Evolutionary conservation across 164 flowering plant species (phyloP).

Genomic region (Stephania cephalantha): DNA sequence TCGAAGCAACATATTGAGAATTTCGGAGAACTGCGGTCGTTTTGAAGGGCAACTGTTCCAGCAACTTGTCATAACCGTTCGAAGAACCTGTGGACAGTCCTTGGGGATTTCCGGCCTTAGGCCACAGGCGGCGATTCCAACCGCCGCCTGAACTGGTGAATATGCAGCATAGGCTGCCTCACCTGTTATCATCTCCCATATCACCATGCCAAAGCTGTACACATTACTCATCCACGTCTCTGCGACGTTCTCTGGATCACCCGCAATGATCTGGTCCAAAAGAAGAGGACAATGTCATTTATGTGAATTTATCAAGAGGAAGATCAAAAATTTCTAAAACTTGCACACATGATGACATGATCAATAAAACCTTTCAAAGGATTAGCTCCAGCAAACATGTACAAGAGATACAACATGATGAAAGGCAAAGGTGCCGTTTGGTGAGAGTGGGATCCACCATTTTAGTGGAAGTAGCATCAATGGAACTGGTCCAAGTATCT

Average conservation of each 20-base stretch:
- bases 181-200: slow-evolving; percentile 95
- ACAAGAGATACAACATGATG: not conserved
- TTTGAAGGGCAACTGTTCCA: slow-evolving; percentile 80
- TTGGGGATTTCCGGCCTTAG: slow-evolving; percentile 90
- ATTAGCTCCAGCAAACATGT: not conserved
- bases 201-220: slow-evolving; percentile 86
- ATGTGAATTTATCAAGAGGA: not conserved
- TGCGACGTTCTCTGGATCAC: slow-evolving; percentile 80
- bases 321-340: not conserved
- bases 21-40: slow-evolving; percentile 81
- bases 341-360: not conserved
- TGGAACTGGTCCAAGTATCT: slow-evolving; percentile 11
- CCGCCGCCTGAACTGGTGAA: slow-evolving; percentile 97
- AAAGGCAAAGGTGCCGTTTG: not conserved
- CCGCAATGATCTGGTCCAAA: slow-evolving; percentile 72
- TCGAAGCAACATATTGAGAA: slow-evolving; percentile 41
- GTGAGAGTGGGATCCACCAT: slow-evolving; percentile 23
- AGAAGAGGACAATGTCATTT: not conserved
- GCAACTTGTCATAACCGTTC: slow-evolving; percentile 71
- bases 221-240: slow-evolving; percentile 98
- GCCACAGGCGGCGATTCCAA: slow-evolving; percentile 95
- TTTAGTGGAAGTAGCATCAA: slow-evolving; percentile 20
- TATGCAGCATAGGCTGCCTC: slow-evolving; percentile 74
- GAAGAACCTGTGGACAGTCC: slow-evolving; percentile 68
- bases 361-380: not conserved